A percentile compares a stretch with the other conserved stretches of the same genome.
Evolutionary conservation across 139 green algal genomes (phyloP).

Genomic region (Chlorella vulgaris): DNA sequence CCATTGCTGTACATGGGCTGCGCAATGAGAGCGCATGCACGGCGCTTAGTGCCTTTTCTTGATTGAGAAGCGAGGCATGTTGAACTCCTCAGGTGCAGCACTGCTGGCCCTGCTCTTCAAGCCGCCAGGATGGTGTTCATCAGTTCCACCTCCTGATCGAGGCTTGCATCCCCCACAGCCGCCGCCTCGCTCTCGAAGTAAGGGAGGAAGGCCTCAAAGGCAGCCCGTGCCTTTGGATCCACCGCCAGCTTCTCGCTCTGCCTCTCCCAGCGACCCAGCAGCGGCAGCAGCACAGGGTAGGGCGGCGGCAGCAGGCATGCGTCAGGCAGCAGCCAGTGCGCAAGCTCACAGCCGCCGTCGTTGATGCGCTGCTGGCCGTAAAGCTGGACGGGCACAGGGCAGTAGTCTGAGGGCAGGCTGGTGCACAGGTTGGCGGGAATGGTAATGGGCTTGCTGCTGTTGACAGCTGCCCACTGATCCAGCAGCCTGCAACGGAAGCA

Average conservation of each 20-base stretch:
- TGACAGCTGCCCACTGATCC: constrained; percentile 35
- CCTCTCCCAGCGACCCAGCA: constrained; percentile 42
- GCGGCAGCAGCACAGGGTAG: neutral
- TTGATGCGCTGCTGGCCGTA: neutral
- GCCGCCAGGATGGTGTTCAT: constrained; percentile 8
- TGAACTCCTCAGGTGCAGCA: too few species aligned
- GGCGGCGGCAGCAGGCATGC: constrained; percentile 33
- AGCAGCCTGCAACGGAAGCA: constrained; percentile 37
- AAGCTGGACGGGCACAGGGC: neutral
- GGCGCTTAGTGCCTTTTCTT: neutral
- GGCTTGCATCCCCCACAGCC: neutral
- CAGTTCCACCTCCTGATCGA: constrained; percentile 37
- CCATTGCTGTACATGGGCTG: too few species aligned
- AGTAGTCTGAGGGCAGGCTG: constrained; percentile 26
- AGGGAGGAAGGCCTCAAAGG: constrained; percentile 31
- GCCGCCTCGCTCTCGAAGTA: constrained; percentile 27
- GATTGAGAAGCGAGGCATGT: neutral
- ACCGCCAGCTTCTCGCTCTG: constrained; percentile 1
- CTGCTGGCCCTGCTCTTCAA: too few species aligned
- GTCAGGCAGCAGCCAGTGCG: constrained; percentile 1
- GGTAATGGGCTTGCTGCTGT: neutral
- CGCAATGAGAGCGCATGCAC: too few species aligned
- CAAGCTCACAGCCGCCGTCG: neutral
- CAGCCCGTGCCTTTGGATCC: neutral
- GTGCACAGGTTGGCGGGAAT: neutral